These are phyloP conservation scores for Leptodermis oblonga DNA, from an alignment of 257 asterid genomes.

Conservation along the genomic window DNA sequence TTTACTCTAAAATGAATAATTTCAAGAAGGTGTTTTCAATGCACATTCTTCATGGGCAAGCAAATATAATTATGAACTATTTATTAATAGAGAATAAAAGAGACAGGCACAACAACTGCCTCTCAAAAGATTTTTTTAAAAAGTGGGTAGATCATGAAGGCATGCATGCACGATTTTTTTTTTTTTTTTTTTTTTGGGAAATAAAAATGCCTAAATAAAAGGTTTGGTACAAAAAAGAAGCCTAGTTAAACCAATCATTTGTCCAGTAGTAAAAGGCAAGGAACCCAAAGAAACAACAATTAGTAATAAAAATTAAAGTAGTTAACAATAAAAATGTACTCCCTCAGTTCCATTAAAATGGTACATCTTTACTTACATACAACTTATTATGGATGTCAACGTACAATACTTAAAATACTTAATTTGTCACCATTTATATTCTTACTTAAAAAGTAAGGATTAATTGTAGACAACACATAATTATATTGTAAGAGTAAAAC, in stretches of 20 bases:
- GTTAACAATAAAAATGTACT: neutral
- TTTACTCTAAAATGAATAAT: neutral
- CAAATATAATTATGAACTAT: neutral
- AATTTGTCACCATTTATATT: too few species aligned
- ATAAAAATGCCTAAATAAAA: neutral
- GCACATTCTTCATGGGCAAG: neutral
- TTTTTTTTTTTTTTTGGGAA: neutral
- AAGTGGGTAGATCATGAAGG: neutral
- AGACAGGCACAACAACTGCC: neutral
- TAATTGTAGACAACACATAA: too few species aligned
- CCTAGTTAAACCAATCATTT: neutral
- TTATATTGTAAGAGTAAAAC: too few species aligned
- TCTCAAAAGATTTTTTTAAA: neutral
- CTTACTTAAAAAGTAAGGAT: too few species aligned
- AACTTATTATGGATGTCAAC: too few species aligned
- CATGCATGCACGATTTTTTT: neutral
- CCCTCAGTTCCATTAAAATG: too few species aligned
- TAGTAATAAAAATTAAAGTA: neutral
- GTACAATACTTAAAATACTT: too few species aligned
- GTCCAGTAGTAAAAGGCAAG: slow-evolving; percentile 4
- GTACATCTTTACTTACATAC: too few species aligned
- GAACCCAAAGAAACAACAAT: neutral
- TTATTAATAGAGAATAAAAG: too few species aligned
- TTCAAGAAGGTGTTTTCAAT: neutral
- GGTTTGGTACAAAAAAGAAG: neutral